These are phyloP conservation scores for Hortiboletus flavorubellus DNA, from an alignment of 768 basidiomycete genomes.

Conservation along the genomic window DNA sequence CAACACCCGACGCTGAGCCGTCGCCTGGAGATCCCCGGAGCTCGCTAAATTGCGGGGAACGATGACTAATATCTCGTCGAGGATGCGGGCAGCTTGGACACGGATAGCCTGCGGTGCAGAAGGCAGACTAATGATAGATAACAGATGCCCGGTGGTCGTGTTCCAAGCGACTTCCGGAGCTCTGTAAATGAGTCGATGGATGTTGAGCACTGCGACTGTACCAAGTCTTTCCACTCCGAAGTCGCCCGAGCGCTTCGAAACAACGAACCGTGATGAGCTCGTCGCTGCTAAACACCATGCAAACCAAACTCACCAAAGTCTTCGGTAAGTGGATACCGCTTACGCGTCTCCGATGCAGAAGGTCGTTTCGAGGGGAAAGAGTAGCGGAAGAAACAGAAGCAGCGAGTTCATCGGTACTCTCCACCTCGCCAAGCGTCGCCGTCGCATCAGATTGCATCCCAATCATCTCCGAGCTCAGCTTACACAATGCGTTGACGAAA, in stretches of 20 bases:
- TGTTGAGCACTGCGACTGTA: conserved; percentile 74
- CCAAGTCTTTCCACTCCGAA: conserved; percentile 91
- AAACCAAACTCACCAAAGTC: conserved; percentile 55
- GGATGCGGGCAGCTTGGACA: conserved; percentile 81
- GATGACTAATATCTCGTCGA: conserved; percentile 78
- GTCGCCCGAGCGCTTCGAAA: conserved; percentile 76
- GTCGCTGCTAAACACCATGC: not conserved
- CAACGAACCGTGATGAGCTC: not conserved
- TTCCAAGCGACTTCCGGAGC: conserved; percentile 84
- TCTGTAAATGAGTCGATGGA: conserved; percentile 83
- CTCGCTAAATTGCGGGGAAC: conserved; percentile 70
- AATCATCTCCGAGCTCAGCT: conserved; percentile 89
- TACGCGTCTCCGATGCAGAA: conserved; percentile 63
- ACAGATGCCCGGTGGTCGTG: conserved; percentile 72
- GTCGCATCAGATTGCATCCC: conserved; percentile 65
- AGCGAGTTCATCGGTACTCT: conserved; percentile 33
- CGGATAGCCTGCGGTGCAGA: conserved; percentile 76
- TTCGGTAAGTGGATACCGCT: conserved; percentile 88
- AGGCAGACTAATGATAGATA: conserved; percentile 68
- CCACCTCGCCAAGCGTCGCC: conserved; percentile 26
- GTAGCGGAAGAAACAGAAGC: conserved; percentile 32
- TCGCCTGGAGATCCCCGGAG: conserved; percentile 58
- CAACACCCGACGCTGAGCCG: conserved; percentile 81
- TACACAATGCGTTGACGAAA: conserved; percentile 77
- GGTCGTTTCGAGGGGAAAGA: conserved; percentile 40